Percentiles rank a stretch among this genome's conserved stretches.
Conservation (phyloP, 768 basidiomycete genomes). For the Boletellus ananiceps region DNA sequence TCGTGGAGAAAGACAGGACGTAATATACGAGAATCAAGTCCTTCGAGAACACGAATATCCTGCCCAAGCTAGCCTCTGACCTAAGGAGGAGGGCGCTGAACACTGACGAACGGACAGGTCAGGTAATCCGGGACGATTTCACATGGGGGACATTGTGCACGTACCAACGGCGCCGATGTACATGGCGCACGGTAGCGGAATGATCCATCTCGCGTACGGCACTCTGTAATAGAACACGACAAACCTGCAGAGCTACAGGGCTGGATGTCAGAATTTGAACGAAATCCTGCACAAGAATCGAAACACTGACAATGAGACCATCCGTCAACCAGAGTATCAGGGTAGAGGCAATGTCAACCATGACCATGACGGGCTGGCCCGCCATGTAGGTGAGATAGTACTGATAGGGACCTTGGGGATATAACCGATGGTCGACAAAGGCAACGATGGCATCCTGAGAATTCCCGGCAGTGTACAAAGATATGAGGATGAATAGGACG, state of each 20-base stretch:
- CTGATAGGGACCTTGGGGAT: conserved; percentile 22
- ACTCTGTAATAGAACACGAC: conserved; percentile 19
- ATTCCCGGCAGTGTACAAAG: conserved; percentile 26
- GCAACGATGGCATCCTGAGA: conserved; percentile 26
- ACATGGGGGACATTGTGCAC: not conserved
- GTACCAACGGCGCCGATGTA: conserved; percentile 21
- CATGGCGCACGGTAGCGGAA: conserved; percentile 24
- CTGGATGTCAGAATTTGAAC: not conserved
- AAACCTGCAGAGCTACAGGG: conserved; percentile 21
- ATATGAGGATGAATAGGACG: conserved; percentile 25
- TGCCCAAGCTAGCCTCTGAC: conserved; percentile 13
- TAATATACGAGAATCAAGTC: conserved; percentile 22
- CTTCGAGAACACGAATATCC: conserved; percentile 21
- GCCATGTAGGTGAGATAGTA: conserved; percentile 25
- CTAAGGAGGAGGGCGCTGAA: conserved; percentile 20
- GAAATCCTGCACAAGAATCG: not conserved
- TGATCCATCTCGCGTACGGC: conserved; percentile 21
- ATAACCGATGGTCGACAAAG: conserved; percentile 29
- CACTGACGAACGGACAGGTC: conserved; percentile 3
- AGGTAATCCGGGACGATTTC: not conserved
- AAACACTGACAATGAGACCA: conserved; percentile 22
- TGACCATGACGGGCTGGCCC: conserved; percentile 19
- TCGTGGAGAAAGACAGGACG: conserved; percentile 22
- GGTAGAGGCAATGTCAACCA: conserved; percentile 20
- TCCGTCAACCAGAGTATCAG: conserved; percentile 31